Base-by-base conservation (phyloP, 495 filamentous ascomycete species). In the Alectoria sarmentosa region DNA sequence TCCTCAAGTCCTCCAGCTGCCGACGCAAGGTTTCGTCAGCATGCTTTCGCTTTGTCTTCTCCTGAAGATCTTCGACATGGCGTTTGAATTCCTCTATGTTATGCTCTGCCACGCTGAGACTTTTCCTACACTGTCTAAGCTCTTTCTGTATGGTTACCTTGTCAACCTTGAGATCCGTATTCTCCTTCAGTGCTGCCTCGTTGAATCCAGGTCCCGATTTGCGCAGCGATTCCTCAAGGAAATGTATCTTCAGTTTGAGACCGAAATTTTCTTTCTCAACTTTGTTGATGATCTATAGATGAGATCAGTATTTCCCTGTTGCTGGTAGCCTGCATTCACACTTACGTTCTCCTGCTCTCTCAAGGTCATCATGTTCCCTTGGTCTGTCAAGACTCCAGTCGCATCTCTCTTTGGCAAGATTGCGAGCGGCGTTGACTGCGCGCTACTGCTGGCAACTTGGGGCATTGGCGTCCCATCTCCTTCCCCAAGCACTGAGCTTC, bases 221-320 rank as follows among this genome's bases (percentile, higher is more conserved):
- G 44, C 87, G 82, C 21, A 98, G 73, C 32, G 89, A 86, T 69
- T 97, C 91, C 70, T 92, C 94, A 39, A 98, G 83, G 70, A 96
- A 98, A 77, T 96, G 93, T 58, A 98, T 94, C 74, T 96, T 92
- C 74, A 98, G 87, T 75, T 98, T 98, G 46, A 98, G 80, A 71
- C 96, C 94, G 72, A 98, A 98, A 68, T 98, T 98, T 60, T 83
- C 81, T 77, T 98, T 98, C 73, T 98, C 91, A 66, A 98, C 91
- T 71, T 88, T 89, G 74, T 96, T 91, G 69, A 98, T 93, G 63
- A 86, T 84, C 86, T 88, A 30, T 19, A 61, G 54, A 26, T 17
- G 39, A 23, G 17, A 26, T 65, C 32, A 72, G 61, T 41, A 42
- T 61, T 17, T 21, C 42, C 26, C 30, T 32, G 32, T 28, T 36